A percentile compares a stretch with the other conserved stretches of the same genome.
Evolutionary conservation across 1,284 basidiomycete genomes (phyloP).

Genomic region (Ustilago lituana): DNA sequence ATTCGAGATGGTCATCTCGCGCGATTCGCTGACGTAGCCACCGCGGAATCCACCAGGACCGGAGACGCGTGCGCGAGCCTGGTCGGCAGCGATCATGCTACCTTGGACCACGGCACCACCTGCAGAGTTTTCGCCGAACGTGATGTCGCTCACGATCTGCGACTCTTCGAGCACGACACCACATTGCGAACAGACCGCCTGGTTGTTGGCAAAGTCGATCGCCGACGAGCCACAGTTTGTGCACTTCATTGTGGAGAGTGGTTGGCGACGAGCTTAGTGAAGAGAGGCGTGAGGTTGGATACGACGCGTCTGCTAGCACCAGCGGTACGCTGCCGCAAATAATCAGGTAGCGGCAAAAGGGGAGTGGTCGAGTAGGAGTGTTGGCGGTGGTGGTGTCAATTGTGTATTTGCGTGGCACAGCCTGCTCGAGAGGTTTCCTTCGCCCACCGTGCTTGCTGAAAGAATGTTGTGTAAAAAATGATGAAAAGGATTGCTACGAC

Average conservation of each 20-base stretch:
- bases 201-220: constrained; percentile 59
- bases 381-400: no score
- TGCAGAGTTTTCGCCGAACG: constrained; percentile 89
- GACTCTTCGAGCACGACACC: constrained; percentile 85
- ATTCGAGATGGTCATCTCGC: constrained; percentile 88
- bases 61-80: constrained; percentile 71
- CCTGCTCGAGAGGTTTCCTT: no score
- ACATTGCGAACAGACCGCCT: constrained; percentile 62
- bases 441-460: no score
- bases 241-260: constrained; percentile 51
- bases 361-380: no score
- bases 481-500: no score
- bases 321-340: neutral
- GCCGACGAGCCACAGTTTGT: constrained; percentile 58
- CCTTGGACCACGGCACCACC: constrained; percentile 96
- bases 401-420: no score
- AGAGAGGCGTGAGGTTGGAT: neutral
- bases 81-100: constrained; percentile 88
- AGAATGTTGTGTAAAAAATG: no score
- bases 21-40: constrained; percentile 66
- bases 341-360: no score
- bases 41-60: constrained; percentile 63
- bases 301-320: neutral
- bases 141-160: constrained; percentile 89
- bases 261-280: neutral